Percentiles rank a stretch among this genome's conserved stretches.
phyloP scores from a whole-genome alignment of 2,329 filamentous ascomycete species.

The Aspergillus quadrilineatus region DNA sequence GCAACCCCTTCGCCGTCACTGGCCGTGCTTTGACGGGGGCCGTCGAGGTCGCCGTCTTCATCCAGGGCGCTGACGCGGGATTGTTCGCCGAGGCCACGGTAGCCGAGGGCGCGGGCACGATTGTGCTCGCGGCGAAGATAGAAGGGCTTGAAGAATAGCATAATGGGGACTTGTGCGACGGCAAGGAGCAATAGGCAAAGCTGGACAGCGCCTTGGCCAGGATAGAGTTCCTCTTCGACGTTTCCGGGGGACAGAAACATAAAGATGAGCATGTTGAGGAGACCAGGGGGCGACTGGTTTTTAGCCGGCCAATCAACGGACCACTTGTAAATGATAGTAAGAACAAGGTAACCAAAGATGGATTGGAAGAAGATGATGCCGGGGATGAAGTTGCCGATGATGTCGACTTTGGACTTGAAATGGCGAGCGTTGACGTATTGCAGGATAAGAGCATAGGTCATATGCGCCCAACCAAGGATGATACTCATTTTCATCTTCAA shows the following conservation, averaged over 20 bases:
- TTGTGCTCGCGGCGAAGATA: conserved; percentile 95
- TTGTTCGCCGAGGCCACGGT: conserved; percentile 87
- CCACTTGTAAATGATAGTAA: conserved; percentile 98
- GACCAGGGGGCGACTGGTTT: conserved; percentile 70
- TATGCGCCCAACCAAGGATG: conserved; percentile 85
- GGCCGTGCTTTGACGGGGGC: conserved; percentile 63
- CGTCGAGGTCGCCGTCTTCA: conserved; percentile 73
- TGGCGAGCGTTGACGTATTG: conserved; percentile 90
- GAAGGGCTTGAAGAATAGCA: conserved; percentile 93
- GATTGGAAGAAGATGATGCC: conserved; percentile 99
- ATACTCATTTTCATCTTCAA: conserved; percentile 99
- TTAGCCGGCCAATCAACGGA: conserved; percentile 76
- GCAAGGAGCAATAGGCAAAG: conserved; percentile 77
- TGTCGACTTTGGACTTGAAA: conserved; percentile 92
- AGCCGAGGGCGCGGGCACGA: conserved; percentile 79
- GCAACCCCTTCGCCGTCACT: conserved; percentile 80
- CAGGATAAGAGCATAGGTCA: conserved; percentile 96
- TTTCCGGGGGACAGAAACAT: conserved; percentile 93
- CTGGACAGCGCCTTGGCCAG: conserved; percentile 74
- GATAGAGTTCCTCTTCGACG: conserved; percentile 68
- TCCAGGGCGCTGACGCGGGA: conserved; percentile 87
- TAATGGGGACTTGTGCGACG: conserved; percentile 79
- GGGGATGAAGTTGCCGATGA: conserved; percentile 95
- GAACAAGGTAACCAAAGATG: conserved; percentile 93
- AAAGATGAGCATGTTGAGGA: conserved; percentile 99